Conservation (phyloP, 495 filamentous ascomycete genomes). For the Aspergillus indologenus region DNA sequence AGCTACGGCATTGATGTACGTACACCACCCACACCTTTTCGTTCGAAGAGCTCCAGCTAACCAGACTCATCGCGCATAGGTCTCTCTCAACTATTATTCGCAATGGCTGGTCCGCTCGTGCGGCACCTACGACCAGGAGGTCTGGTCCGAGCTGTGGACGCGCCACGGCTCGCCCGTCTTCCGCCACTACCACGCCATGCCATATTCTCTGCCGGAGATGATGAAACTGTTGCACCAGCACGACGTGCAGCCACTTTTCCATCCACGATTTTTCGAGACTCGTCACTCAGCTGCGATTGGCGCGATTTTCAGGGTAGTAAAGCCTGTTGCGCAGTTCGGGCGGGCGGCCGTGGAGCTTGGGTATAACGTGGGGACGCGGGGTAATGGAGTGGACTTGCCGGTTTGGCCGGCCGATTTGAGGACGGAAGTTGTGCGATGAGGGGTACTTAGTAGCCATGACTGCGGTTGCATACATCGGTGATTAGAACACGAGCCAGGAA, state of each 20-base stretch:
- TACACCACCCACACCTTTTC: too few species aligned
- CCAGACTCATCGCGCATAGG: too few species aligned
- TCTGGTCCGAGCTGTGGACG: constrained; percentile 15
- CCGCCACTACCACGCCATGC: constrained; percentile 16
- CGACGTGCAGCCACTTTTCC: constrained; percentile 9
- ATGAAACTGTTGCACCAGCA: constrained; percentile 11
- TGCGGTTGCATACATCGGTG: too few species aligned
- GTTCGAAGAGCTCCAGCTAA: too few species aligned
- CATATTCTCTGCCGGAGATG: constrained; percentile 11
- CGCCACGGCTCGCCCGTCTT: constrained; percentile 8
- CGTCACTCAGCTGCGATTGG: constrained; percentile 4
- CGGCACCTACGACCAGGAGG: constrained; percentile 13
- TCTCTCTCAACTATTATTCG: constrained; percentile 25
- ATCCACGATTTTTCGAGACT: constrained; percentile 19
- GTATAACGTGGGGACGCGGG: constrained; percentile 24
- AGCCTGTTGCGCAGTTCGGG: constrained; percentile 14
- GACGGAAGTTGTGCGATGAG: too few species aligned
- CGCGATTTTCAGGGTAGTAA: constrained; percentile 2
- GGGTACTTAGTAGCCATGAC: too few species aligned
- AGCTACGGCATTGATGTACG: too few species aligned
- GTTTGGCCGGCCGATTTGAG: constrained; percentile 17
- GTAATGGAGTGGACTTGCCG: constrained; percentile 23
- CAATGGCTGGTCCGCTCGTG: constrained; percentile 25
- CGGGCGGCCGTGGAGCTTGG: constrained; percentile 12
- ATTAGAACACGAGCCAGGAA: too few species aligned